Conservation (phyloP, 2,329 filamentous ascomycete species). For the Arthrinium puccinioides region DNA sequence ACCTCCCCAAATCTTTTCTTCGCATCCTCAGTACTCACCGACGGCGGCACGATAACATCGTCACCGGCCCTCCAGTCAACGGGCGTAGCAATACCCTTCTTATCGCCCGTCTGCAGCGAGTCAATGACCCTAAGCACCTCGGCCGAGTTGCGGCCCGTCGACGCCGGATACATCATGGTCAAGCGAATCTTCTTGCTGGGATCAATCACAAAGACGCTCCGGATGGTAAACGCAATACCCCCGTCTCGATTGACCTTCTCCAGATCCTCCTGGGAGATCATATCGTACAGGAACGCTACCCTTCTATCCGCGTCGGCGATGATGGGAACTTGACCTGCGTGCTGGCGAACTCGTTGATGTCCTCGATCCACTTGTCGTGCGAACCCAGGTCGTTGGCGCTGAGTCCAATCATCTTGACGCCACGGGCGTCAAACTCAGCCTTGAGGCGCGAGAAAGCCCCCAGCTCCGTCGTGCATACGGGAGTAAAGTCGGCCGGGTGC, state of each 20-base stretch:
- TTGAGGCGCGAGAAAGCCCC: constrained; percentile 58
- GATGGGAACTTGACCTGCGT: constrained; percentile 30
- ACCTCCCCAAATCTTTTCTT: constrained; percentile 53
- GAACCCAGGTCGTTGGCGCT: constrained; percentile 51
- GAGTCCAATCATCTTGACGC: constrained; percentile 55
- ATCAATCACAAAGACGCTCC: constrained; percentile 59
- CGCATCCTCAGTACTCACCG: constrained; percentile 49
- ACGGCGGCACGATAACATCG: constrained; percentile 55
- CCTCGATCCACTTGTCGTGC: constrained; percentile 45
- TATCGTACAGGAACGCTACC: constrained; percentile 31
- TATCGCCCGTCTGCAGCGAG: constrained; percentile 51
- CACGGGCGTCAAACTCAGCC: constrained; percentile 55
- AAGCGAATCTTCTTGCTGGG: constrained; percentile 57
- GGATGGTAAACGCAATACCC: constrained; percentile 53
- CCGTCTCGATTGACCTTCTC: constrained; percentile 30
- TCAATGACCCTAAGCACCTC: constrained; percentile 53
- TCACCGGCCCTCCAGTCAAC: constrained; percentile 38
- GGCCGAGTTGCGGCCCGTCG: constrained; percentile 49
- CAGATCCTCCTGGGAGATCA: constrained; percentile 28
- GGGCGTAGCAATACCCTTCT: constrained; percentile 51
- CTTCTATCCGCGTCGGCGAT: constrained; percentile 34
- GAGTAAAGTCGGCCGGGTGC: constrained; percentile 53
- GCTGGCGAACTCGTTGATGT: constrained; percentile 35
- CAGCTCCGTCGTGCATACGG: constrained; percentile 56
- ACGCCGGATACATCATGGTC: constrained; percentile 56